Evolutionary conservation across 2,329 filamentous ascomycete genomes (phyloP), one percentile per base, ranked within the genome.

Genomic region (Colletotrichum gloeosporioides): DNA sequence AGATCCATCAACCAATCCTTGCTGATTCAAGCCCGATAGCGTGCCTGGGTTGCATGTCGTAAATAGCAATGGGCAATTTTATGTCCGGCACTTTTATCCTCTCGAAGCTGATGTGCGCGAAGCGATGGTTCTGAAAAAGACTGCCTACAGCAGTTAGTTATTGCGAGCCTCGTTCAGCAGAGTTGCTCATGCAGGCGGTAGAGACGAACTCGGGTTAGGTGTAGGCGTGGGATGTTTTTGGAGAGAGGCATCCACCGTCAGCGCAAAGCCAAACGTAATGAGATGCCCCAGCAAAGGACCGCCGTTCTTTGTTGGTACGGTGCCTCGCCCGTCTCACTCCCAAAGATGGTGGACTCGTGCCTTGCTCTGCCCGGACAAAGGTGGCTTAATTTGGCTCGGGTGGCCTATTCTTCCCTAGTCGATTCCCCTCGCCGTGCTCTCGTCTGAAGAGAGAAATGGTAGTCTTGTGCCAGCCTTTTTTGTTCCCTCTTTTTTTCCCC

Each of bases 21-120:
- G 29, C 34, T 64, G 70, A 34, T 44, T 39, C 69, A 62, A 39
- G 53, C 44, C 44, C 69, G 62, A 39, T 53, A 68, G 69, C 57
- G 63, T 73, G 69, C 63, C 65, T 74, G 61, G 59, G 64, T 27
- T 76, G 73, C 63, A 73, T 53, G 62, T 73, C 59, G 59, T 49
- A 73, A 73, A 73, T 75, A 73, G 70, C 70, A 76, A 69, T 64
- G 72, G 68, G 70, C 70, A 76, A 69, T 64, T 65, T 75, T 76
- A 34, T 76, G 73, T 27, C 65, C 49, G 57, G 44, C 73, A 73
- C 44, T 31, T 61, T 65, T 7, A 62, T 62, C 25, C 16, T 53
- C 27, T 55, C 13, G 31, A 34, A 22, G 34, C 31, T 67, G 49
- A 8, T 57, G n/a, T 61, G 73, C 31, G 53, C 66, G 25, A 34